A percentile compares a stretch with the other conserved stretches of the same genome.
Evolutionary conservation across 371 early-diverging fungal genomes (phyloP).

Genomic region (Apophysomyces trapeziformis): DNA sequence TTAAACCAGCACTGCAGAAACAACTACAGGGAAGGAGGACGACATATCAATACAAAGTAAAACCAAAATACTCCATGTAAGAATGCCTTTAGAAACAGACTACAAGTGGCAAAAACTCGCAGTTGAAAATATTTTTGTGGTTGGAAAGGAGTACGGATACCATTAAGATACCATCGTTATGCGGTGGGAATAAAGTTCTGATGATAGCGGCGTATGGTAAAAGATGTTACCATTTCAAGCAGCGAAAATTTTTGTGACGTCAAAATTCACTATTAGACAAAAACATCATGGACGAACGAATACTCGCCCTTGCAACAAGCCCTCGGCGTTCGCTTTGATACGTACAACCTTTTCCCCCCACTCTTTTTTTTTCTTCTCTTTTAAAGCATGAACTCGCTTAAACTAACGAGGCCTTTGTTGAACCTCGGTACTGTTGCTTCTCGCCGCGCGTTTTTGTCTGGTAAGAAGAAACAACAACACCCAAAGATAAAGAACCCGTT

Average conservation of each 20-base stretch:
- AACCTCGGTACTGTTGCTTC: slow-evolving; percentile 10
- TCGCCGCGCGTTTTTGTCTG: slow-evolving; percentile 18
- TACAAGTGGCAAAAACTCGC: too few species aligned
- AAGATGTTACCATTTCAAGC: too few species aligned
- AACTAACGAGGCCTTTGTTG: slow-evolving; percentile 26
- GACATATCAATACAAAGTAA: too few species aligned
- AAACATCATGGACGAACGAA: neutral
- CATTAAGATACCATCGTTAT: too few species aligned
- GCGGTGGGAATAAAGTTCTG: too few species aligned
- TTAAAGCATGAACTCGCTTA: slow-evolving; percentile 31
- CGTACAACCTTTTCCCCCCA: slow-evolving; percentile 28
- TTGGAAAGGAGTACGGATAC: too few species aligned
- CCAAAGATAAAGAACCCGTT: neutral
- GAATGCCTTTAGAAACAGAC: too few species aligned
- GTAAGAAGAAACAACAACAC: neutral
- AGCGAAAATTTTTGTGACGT: slow-evolving; percentile 1
- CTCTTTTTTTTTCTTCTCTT: slow-evolving; percentile 23
- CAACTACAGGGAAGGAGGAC: too few species aligned
- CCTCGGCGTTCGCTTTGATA: slow-evolving; percentile 7
- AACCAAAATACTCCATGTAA: too few species aligned
- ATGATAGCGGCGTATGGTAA: too few species aligned
- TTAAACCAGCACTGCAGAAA: too few species aligned
- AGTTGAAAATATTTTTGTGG: too few species aligned
- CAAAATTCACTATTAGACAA: neutral
- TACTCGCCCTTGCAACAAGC: neutral